Percentiles rank a stretch among this genome's conserved stretches.
Evolutionary conservation across 805 yeast genomes (phyloP).

Genomic region (Kregervanrija delftensis): DNA sequence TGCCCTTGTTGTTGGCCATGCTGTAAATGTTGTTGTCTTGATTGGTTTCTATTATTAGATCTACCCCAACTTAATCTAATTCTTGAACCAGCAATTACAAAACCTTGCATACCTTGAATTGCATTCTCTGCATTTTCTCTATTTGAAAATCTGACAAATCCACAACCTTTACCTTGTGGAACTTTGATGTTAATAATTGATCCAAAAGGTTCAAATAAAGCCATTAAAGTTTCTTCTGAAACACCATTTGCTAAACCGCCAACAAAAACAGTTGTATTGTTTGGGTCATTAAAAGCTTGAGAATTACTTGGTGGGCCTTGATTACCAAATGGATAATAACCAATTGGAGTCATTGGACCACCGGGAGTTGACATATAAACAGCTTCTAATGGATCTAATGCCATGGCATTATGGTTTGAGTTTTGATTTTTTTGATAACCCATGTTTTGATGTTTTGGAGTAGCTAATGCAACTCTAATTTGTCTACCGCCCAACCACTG

Average conservation of each 20-base stretch:
- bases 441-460: slow-evolving; percentile 49
- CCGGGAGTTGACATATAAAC: slow-evolving; percentile 14
- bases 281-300: slow-evolving; percentile 40
- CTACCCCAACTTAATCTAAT: slow-evolving; percentile 76
- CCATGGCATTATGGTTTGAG: slow-evolving; percentile 5
- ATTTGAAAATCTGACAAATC: slow-evolving; percentile 61
- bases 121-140: slow-evolving; percentile 75
- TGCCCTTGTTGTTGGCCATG: slow-evolving; percentile 10
- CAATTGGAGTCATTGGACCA: slow-evolving; percentile 19
- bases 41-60: slow-evolving; percentile 25
- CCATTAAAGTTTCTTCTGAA: slow-evolving; percentile 51
- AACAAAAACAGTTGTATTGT: slow-evolving; percentile 69
- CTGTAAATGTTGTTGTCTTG: slow-evolving; percentile 4
- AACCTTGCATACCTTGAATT: slow-evolving; percentile 74
- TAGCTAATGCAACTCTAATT: slow-evolving; percentile 70
- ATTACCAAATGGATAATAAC: slow-evolving; percentile 12
- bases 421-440: slow-evolving; percentile 8
- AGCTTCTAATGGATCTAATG: slow-evolving; percentile 16
- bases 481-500: slow-evolving; percentile 76
- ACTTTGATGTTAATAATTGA: slow-evolving; percentile 59
- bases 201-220: slow-evolving; percentile 72
- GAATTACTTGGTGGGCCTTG: background rate
- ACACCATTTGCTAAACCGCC: slow-evolving; percentile 64
- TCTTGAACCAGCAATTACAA: slow-evolving; percentile 65
- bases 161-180: slow-evolving; percentile 77